Conservation (phyloP, 768 basidiomycete species). For the Clavaria fumosa region DNA sequence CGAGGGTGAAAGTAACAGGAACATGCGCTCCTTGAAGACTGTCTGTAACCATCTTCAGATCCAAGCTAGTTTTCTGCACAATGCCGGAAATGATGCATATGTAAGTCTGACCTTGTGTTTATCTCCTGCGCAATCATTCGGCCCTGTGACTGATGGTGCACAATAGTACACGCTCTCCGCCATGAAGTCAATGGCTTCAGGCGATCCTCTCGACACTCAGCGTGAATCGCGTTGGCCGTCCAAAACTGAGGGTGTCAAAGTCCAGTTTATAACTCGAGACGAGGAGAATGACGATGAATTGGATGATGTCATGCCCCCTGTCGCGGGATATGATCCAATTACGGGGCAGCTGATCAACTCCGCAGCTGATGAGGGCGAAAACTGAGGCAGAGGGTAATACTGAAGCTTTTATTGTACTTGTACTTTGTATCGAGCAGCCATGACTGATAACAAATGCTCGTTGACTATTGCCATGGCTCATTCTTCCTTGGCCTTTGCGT, state of each 20-base stretch:
- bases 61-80: slow-evolving; percentile 44
- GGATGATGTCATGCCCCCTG: slow-evolving; percentile 17
- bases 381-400: slow-evolving; percentile 1
- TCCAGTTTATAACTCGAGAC: slow-evolving; percentile 40
- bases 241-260: slow-evolving; percentile 26
- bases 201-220: slow-evolving; percentile 59
- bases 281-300: slow-evolving; percentile 44
- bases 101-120: slow-evolving; percentile 26
- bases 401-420: background rate
- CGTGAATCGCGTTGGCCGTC: slow-evolving; percentile 66
- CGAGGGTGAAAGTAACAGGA: slow-evolving; percentile 38
- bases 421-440: too few relatives aligned
- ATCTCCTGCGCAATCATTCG: background rate
- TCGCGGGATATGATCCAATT: slow-evolving; percentile 2
- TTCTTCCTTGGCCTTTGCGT: too few relatives aligned
- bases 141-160: slow-evolving; percentile 2
- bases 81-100: slow-evolving; percentile 78
- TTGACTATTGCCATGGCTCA: too few relatives aligned
- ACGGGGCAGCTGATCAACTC: slow-evolving; percentile 4
- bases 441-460: too few relatives aligned
- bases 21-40: slow-evolving; percentile 41
- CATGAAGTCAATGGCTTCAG: slow-evolving; percentile 56
- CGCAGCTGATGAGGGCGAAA: slow-evolving; percentile 1
- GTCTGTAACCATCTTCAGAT: slow-evolving; percentile 52
- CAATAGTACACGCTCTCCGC: slow-evolving; percentile 67